phyloP scores from a whole-genome alignment of 2,329 filamentous ascomycete genomes.

The Pseudogymnoascus sp. region DNA sequence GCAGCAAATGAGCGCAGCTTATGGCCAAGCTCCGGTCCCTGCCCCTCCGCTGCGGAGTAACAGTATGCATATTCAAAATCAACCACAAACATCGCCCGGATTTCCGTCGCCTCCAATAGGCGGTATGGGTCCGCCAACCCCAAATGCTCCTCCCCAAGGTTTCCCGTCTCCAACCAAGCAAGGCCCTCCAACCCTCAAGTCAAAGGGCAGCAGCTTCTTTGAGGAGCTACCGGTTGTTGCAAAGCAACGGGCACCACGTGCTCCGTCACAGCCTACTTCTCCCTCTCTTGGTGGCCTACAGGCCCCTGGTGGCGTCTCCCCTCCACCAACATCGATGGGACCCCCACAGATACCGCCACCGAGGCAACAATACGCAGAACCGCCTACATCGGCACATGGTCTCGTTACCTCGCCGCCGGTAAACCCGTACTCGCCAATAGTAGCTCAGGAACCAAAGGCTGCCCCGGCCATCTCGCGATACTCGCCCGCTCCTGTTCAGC shows the following conservation, averaged over 20 bases:
- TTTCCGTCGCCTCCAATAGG: slow-evolving; percentile 19
- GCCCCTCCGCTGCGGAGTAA: slow-evolving; percentile 24
- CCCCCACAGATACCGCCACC: slow-evolving; percentile 15
- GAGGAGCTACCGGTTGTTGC: slow-evolving; percentile 64
- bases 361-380: slow-evolving; percentile 13
- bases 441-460: neutral
- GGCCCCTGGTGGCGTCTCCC: slow-evolving; percentile 18
- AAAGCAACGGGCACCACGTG: slow-evolving; percentile 51
- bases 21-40: slow-evolving; percentile 19
- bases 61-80: slow-evolving; percentile 22
- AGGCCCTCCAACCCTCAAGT: slow-evolving; percentile 18
- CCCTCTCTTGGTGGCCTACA: slow-evolving; percentile 21
- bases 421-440: slow-evolving; percentile 26
- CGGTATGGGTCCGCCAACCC: slow-evolving; percentile 13
- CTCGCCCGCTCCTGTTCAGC: neutral
- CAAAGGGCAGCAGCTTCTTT: slow-evolving; percentile 56
- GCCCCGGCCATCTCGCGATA: slow-evolving; percentile 19
- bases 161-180: neutral
- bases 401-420: slow-evolving; percentile 27
- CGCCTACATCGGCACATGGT: slow-evolving; percentile 17
- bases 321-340: slow-evolving; percentile 15
- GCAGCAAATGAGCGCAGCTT: slow-evolving; percentile 32
- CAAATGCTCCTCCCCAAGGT: neutral
- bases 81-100: slow-evolving; percentile 18
- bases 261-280: slow-evolving; percentile 22